Base-by-base conservation (phyloP, 73 alveolate genomes). In the Durusdinium trenchii region DNA sequence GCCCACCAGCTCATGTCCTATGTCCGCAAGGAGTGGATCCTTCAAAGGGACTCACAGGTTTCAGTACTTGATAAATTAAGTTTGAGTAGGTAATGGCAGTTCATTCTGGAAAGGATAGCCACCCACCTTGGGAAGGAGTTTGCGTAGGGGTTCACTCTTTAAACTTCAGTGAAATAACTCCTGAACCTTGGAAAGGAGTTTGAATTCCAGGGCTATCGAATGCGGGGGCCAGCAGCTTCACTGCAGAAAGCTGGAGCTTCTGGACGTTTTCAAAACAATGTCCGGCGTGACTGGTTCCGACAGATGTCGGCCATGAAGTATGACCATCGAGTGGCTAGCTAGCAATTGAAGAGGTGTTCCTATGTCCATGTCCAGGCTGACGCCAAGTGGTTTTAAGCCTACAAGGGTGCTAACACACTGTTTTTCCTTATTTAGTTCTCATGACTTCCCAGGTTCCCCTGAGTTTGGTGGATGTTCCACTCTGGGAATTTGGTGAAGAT, bases 241-340 rank as follows among this genome's bases (percentile, higher is more conserved):
- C 38, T 78, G 12, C 28, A 7, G 4, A 16, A 46, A 4, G 62
- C 89, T 78, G 89, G 89, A 26, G 89, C 89, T 14, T 12, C 30
- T 23, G 89, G 64, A 14, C 89, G 89, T 1, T 43, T 5, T 45
- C 40, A 18, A 20, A 78, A 78, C 89, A 78, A 78, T 45, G 38
- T 78, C 89, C 32, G 38, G 30, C 57, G 64, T 43, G 89, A 78
- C 61, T 78, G 89, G 89, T 78, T 78, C 47, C 61, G 89, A 28
- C 40, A 18, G 38, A 45, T 78, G 89, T 57, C 64, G 43, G 64
- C 43, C 28, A 78, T 78, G 89, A 26, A 42, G 16, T 43, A 16
- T 3, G 62, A 78, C 64, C 89, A 78, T 23, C 89, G 64, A 2
- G 89, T 6, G 10, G 38, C 89, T 46, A 45, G 86, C 61, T 14